Conservation (phyloP, 371 early-diverging fungal genomes). For the Mucor irregularis region DNA sequence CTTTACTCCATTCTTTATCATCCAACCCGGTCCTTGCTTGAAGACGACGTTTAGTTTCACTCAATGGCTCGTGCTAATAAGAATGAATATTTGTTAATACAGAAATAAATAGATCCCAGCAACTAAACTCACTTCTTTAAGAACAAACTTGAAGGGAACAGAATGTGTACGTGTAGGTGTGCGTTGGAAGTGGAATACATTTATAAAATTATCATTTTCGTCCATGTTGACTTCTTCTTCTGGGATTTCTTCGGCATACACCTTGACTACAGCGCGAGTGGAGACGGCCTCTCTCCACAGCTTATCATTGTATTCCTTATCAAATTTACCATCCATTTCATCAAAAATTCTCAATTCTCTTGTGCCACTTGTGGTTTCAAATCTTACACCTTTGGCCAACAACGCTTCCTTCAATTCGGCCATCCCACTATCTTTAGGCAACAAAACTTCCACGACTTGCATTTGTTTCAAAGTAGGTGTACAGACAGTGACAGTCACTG, state of each 20-base stretch:
- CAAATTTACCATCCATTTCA: constrained; percentile 19
- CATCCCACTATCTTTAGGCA: constrained; percentile 26
- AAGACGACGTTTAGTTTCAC: constrained; percentile 72
- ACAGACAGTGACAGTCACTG: constrained; percentile 58
- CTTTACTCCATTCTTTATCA: constrained; percentile 88
- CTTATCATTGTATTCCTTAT: constrained; percentile 14
- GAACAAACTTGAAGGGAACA: constrained; percentile 78
- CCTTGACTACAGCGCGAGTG: constrained; percentile 3
- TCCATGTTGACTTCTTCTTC: constrained; percentile 47
- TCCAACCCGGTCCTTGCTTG: constrained; percentile 70
- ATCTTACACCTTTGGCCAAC: constrained; percentile 16
- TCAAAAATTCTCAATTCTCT: constrained; percentile 19
- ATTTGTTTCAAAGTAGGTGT: constrained; percentile 41
- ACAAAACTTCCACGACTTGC: constrained; percentile 33
- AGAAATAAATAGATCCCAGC: not conserved
- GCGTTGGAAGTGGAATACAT: constrained; percentile 77
- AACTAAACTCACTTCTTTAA: constrained; percentile 53
- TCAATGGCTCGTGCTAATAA: constrained; percentile 66
- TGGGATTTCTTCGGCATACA: constrained; percentile 53
- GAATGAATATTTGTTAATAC: not conserved
- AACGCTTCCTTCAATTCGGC: constrained; percentile 24
- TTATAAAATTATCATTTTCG: constrained; percentile 43
- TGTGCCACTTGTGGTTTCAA: constrained; percentile 6
- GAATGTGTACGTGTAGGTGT: constrained; percentile 72
- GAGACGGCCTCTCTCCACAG: constrained; percentile 12